Conservation (phyloP, 306 rosid genomes). For the Inga leiocalycina region DNA sequence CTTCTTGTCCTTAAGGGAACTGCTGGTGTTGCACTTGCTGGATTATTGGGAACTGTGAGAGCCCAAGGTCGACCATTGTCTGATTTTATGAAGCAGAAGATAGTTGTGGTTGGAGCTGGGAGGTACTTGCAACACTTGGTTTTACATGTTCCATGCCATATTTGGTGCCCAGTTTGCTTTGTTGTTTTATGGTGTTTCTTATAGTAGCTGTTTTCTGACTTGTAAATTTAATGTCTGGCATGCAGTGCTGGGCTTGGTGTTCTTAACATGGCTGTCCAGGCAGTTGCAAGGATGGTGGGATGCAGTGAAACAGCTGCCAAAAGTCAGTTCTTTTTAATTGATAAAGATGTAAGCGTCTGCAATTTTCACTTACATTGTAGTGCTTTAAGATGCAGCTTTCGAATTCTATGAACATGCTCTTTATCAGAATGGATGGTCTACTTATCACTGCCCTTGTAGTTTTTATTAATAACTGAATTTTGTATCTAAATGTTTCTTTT, state of each 20-base stretch:
- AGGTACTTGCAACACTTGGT: slow-evolving; percentile 59
- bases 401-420: background rate
- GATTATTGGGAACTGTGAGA: slow-evolving; percentile 91
- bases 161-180: slow-evolving; percentile 30
- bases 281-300: slow-evolving; percentile 79
- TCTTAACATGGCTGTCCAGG: slow-evolving; percentile 78
- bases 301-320: slow-evolving; percentile 61
- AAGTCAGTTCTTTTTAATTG: slow-evolving; percentile 74
- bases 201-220: slow-evolving; percentile 32
- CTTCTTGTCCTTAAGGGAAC: slow-evolving; percentile 75
- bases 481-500: background rate
- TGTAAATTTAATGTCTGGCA: slow-evolving; percentile 23
- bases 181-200: slow-evolving; percentile 33
- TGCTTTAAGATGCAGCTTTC: slow-evolving; percentile 27
- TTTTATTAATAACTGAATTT: slow-evolving; percentile 15
- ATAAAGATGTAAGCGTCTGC: slow-evolving; percentile 75
- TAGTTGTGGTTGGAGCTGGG: slow-evolving; percentile 99
- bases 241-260: slow-evolving; percentile 99
- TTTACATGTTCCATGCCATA: slow-evolving; percentile 22
- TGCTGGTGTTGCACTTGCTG: slow-evolving; percentile 99
- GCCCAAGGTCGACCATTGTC: slow-evolving; percentile 90
- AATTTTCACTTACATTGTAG: slow-evolving; percentile 7
- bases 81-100: slow-evolving; percentile 86
- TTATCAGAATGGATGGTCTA: slow-evolving; percentile 16
- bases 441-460: slow-evolving; percentile 3